These are phyloP conservation scores for Phlyctochytrium bullatum DNA, from an alignment of 192 early-diverging fungal genomes.

Conservation along the genomic window DNA sequence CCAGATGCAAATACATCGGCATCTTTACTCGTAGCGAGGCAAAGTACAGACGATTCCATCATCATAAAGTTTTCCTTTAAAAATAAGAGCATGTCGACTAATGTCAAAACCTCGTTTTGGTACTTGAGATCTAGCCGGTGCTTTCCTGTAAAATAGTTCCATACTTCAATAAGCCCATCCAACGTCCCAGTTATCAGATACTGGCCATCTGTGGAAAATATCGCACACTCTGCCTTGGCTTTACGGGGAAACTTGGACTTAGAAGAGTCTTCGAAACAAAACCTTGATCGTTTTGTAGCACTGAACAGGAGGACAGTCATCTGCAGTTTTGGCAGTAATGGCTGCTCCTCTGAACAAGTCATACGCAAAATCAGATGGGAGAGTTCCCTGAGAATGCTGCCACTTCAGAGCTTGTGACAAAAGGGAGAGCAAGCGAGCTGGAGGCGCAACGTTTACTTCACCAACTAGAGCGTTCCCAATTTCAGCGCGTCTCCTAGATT, in stretches of 20 bases:
- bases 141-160: slow-evolving; percentile 91
- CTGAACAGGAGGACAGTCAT: slow-evolving; percentile 69
- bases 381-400: slow-evolving; percentile 77
- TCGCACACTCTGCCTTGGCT: slow-evolving; percentile 69
- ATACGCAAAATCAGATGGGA: slow-evolving; percentile 53
- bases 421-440: slow-evolving; percentile 78
- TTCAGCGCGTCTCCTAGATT: slow-evolving; percentile 67
- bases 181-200: slow-evolving; percentile 81
- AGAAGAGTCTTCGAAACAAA: slow-evolving; percentile 4
- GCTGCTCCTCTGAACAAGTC: slow-evolving; percentile 80
- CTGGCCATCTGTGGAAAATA: slow-evolving; percentile 82
- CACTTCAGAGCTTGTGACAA: slow-evolving; percentile 86
- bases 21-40: slow-evolving; percentile 73
- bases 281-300: slow-evolving; percentile 83
- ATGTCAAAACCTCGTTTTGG: slow-evolving; percentile 69
- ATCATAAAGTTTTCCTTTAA: slow-evolving; percentile 80
- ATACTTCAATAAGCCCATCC: slow-evolving; percentile 96
- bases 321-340: slow-evolving; percentile 58
- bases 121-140: slow-evolving; percentile 84
- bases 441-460: slow-evolving; percentile 70
- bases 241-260: slow-evolving; percentile 87
- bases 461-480: slow-evolving; percentile 65
- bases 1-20: slow-evolving; percentile 82
- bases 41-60: slow-evolving; percentile 84
- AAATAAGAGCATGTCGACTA: slow-evolving; percentile 9